A percentile compares a stretch with the other conserved stretches of the same genome.
Conservation (phyloP, 129 eudicot species). For the Flaveria ramosissima region DNA sequence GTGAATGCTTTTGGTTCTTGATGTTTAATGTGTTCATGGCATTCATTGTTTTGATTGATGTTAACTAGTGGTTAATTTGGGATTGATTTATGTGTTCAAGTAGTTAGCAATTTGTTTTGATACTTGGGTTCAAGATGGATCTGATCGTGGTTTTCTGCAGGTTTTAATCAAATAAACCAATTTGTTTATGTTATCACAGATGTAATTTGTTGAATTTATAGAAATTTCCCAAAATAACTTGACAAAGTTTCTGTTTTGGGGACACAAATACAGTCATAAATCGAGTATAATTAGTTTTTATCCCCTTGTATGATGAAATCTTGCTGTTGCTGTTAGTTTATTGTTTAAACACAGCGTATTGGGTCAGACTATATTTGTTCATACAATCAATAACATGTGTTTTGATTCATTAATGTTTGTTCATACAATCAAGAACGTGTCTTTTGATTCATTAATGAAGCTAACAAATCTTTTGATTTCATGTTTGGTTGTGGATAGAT, state of each 20-base stretch:
- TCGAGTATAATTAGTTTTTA: too few relatives aligned
- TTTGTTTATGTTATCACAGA: neutral
- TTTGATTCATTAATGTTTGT: neutral
- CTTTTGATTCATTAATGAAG: neutral
- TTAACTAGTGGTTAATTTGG: conserved; percentile 16
- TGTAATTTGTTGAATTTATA: neutral
- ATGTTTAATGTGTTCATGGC: conserved; percentile 20
- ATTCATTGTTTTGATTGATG: conserved; percentile 18
- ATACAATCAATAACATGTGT: neutral
- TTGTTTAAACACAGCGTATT: conserved; percentile 1
- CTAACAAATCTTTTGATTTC: conserved; percentile 2
- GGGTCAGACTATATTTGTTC: neutral
- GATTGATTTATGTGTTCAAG: conserved; percentile 17
- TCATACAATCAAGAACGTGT: neutral
- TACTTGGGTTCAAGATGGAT: conserved; percentile 31
- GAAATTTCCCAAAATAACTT: neutral
- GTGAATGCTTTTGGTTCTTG: conserved; percentile 24
- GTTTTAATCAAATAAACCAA: neutral
- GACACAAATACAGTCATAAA: neutral
- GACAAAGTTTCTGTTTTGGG: conserved; percentile 19
- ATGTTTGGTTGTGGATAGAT: conserved; percentile 30
- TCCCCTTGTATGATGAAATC: neutral
- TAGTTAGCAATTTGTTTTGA: conserved; percentile 3
- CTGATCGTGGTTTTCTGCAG: conserved; percentile 7
- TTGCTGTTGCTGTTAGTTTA: conserved; percentile 3